Percentiles rank a stretch among this genome's conserved stretches.
These are phyloP conservation scores for Diaporthe nobilis DNA, from an alignment of 2,329 filamentous ascomycete species.

Conservation along the genomic window DNA sequence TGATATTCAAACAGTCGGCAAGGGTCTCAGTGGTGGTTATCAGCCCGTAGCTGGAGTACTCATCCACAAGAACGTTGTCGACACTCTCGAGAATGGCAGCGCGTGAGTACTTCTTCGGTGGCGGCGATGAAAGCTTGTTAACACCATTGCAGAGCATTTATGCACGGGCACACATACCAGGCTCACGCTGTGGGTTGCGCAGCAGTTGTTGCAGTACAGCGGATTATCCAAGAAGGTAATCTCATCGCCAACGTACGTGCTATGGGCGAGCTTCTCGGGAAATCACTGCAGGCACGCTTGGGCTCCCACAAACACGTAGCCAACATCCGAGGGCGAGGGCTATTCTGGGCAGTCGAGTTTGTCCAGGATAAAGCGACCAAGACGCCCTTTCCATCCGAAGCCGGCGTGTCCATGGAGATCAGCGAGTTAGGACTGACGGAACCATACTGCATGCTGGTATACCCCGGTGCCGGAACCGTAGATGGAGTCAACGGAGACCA, in stretches of 20 bases:
- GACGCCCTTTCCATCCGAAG: conserved; percentile 51
- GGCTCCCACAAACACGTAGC: conserved; percentile 56
- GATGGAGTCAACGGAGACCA: conserved; percentile 77
- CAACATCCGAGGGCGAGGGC: conserved; percentile 58
- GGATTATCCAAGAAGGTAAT: conserved; percentile 53
- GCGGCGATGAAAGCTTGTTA: conserved; percentile 1
- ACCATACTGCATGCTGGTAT: conserved; percentile 63
- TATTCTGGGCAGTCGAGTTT: conserved; percentile 62
- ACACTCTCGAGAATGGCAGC: conserved; percentile 58
- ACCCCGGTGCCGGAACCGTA: conserved; percentile 73
- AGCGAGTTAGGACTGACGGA: conserved; percentile 50
- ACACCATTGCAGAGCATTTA: conserved; percentile 57
- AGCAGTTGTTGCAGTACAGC: conserved; percentile 57
- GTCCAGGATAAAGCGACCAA: conserved; percentile 54
- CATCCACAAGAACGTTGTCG: conserved; percentile 62
- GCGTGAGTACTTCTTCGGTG: conserved; percentile 49
- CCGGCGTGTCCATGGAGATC: conserved; percentile 52
- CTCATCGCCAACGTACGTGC: conserved; percentile 53
- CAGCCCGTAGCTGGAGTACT: conserved; percentile 72
- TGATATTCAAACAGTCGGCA: conserved; percentile 75
- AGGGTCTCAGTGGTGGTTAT: conserved; percentile 74
- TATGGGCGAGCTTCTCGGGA: conserved; percentile 51
- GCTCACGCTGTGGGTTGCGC: conserved; percentile 57
- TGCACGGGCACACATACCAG: conserved; percentile 73
- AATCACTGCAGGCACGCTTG: conserved; percentile 49